These are phyloP conservation scores for Letharia lupina DNA, from an alignment of 495 filamentous ascomycete species.

Conservation along the genomic window DNA sequence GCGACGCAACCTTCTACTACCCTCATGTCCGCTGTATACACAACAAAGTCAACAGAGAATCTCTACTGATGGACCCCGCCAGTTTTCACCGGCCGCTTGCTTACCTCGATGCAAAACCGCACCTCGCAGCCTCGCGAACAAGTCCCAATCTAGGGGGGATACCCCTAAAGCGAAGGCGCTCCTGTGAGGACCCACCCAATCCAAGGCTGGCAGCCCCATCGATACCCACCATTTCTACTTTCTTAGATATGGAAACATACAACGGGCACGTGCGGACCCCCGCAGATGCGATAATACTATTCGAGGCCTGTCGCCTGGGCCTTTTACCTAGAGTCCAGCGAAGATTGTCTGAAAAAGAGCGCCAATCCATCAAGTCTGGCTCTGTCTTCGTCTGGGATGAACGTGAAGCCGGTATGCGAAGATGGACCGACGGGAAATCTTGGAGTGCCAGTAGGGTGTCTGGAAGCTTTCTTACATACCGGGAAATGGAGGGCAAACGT, in stretches of 20 bases:
- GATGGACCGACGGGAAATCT: constrained; percentile 98
- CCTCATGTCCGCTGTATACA: neutral
- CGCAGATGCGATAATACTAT: constrained; percentile 90
- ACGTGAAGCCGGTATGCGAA: constrained; percentile 92
- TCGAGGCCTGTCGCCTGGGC: constrained; percentile 90
- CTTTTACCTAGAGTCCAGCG: constrained; percentile 86
- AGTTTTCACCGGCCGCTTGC: constrained; percentile 15
- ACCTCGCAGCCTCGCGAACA: constrained; percentile 2
- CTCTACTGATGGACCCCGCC: constrained; percentile 16
- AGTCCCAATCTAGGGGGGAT: neutral
- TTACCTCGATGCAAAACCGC: constrained; percentile 10
- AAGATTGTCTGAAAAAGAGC: constrained; percentile 91
- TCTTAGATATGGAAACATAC: constrained; percentile 80
- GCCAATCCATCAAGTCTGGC: constrained; percentile 85
- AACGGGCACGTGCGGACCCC: constrained; percentile 86
- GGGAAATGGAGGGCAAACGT: constrained; percentile 98
- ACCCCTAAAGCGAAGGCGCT: neutral
- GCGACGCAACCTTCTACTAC: neutral
- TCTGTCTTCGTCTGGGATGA: constrained; percentile 99
- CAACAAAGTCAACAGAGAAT: neutral
- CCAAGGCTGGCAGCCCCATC: constrained; percentile 6
- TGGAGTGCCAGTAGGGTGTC: constrained; percentile 98
- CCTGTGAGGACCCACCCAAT: neutral
- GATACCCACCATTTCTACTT: constrained; percentile 6
- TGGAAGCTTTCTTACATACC: constrained; percentile 92